Base-by-base conservation (phyloP, 805 yeast genomes). In the Yueomyces sp. region DNA sequence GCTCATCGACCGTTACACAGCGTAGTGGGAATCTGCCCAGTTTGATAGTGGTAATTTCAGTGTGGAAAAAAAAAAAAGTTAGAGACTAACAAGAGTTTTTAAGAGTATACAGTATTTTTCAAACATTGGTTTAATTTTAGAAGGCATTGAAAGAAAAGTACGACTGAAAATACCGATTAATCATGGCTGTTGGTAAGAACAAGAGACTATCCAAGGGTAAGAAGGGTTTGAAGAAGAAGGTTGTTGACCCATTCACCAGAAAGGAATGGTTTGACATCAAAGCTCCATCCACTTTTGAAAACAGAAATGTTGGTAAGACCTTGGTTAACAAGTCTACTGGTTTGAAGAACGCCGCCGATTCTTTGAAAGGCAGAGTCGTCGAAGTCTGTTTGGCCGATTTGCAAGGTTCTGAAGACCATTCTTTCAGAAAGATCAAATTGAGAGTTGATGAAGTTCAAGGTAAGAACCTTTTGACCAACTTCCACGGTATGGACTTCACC, bases 361-460 rank as follows among this genome's bases (percentile, higher is more conserved):
- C 95, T 65, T 82, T 90, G 68, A 90, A 87, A 76, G 97, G 97
- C 66, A 87, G 97, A 74, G 85, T 90, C 60, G 81, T 90, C 60
- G 97, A 90, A 74, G 87, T 88, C 57, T 81, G 86, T 57, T 79
- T 90, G 59, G 97, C 96, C 63, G 97, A 90, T 73, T 80, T 90
- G 67, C 96, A 90, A 77, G 95, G 95, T 66, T 85, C 94, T 65
- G 97, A 90, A 78, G 97, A 90, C 76, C 95, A 88, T 80, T 81
- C 96, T 55, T 83, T 81, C 85, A 90, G 94, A 81, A 87, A 90
- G 77, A 76, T 90, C 68, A 85, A 83, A 74, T 85, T 90, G 74
- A 87, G 96, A 77, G 95, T 90, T 62, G 97, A 88, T 66, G 97
- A 90, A 76, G 95, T 88, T 61, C 96, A 90, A 77, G 97, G 96